Evolutionary conservation across 2,329 filamentous ascomycete genomes (phyloP), one percentile per base, ranked within the genome.

Genomic region (Delphinella strobiligena): DNA sequence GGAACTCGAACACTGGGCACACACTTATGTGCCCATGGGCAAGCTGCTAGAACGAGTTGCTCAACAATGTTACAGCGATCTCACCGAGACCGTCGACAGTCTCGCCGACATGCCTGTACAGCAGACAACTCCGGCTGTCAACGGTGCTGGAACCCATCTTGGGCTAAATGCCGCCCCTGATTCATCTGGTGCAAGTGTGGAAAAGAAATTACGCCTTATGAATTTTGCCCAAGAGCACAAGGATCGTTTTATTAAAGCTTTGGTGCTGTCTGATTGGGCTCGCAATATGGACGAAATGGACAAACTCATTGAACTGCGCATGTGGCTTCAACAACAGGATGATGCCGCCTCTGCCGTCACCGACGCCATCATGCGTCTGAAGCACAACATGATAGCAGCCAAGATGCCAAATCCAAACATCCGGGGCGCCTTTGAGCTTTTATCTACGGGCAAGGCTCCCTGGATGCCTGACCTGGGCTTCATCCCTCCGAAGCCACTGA

Each of bases 201-300:
- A 72, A 22, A 94, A 93, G 63, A 95, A 94, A 61, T 63, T 75
- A 19, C 62, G 69, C 27, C 60, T 95, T 38, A 61, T 94, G 43
- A 75, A 82, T 32, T 93, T 91, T 62, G 78, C 82, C 7, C 80
- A 89, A 56, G 74, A 78, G 16, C 76, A 82, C 53, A 80, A 94
- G 54, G 78, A 80, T 19, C 86, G 85, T 63, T 96, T 93, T 69
- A 85, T 93, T 58, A 96, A 98, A 63, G 75, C 88, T 5, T 69
- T 95, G 15, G 86, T 98, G 16, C 79, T 98, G 34, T 78, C 82
- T 2, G 82, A 91, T 61, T 98, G 91, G 91, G 84, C 82, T 55
- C 74, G 82, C 53, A 80, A 83, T 57, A 78, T 81, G 24, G 71
- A 77, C 30, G 77, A 82, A 50, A 83, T 96, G 50, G 82, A 81